Conservation (phyloP, 495 filamentous ascomycete species). For the Tuber magnatum region DNA sequence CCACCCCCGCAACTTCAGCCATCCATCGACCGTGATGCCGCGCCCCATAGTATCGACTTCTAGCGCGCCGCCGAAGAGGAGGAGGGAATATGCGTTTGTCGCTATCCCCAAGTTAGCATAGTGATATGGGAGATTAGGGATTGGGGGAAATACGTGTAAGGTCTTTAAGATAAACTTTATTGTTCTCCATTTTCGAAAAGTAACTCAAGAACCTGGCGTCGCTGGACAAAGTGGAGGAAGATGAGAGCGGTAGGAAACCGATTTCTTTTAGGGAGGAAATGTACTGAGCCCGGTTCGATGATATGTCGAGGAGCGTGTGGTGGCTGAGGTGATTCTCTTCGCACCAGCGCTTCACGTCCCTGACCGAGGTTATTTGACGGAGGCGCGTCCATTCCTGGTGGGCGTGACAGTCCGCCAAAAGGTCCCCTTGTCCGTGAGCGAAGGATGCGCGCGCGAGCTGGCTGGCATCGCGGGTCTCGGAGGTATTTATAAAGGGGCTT, state of each 20-base stretch:
- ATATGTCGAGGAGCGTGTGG: slow-evolving; percentile 77
- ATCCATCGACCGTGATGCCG: slow-evolving; percentile 85
- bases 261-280: slow-evolving; percentile 76
- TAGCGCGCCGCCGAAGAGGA: slow-evolving; percentile 84
- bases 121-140: slow-evolving; percentile 4
- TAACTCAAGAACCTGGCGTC: slow-evolving; percentile 67
- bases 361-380: slow-evolving; percentile 51
- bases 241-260: slow-evolving; percentile 59
- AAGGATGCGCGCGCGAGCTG: slow-evolving; percentile 71
- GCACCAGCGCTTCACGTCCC: slow-evolving; percentile 69
- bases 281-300: slow-evolving; percentile 77
- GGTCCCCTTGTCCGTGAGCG: slow-evolving; percentile 69
- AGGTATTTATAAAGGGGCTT: slow-evolving; percentile 75
- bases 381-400: slow-evolving; percentile 72
- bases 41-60: slow-evolving; percentile 78
- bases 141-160: slow-evolving; percentile 24
- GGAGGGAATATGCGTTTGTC: slow-evolving; percentile 80
- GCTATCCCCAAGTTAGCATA: slow-evolving; percentile 46
- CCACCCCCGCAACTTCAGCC: slow-evolving; percentile 86
- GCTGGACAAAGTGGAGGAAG: background rate
- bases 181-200: slow-evolving; percentile 67
- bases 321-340: slow-evolving; percentile 78
- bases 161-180: slow-evolving; percentile 33
- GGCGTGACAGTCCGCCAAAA: slow-evolving; percentile 76
- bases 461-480: slow-evolving; percentile 71